Evolutionary conservation across 345 rosid genomes (phyloP), one percentile per base, ranked within the genome.

Genomic region (Corymbia maculata): DNA sequence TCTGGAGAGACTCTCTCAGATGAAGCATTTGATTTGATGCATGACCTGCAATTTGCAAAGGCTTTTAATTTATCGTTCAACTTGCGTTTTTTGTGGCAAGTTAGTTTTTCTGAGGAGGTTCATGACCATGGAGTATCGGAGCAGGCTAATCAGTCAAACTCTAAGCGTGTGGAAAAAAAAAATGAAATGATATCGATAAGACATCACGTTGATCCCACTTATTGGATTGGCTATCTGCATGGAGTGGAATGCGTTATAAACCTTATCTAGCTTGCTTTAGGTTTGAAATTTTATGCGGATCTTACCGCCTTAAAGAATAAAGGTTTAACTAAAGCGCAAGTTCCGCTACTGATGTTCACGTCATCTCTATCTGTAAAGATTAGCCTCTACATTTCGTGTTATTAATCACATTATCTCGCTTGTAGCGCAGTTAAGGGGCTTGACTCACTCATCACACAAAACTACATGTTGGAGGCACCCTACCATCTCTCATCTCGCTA

Each of bases 381-480:
- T 66, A 30, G 44, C 21, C 75, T 66, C 79, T 17, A 68, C 79
- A 8, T 32, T 32, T 32, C 44, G 7, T 30, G 68, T 87, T 49
- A 47, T 19, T 15, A 36, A 53, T 68, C 79, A 36, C 45, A 32
- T 12, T 86, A 19, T 66, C 66, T 91, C 66, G 75, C 89, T 21
- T 44, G 57, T 30, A 52, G 21, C 92, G 95, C 98, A 95, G 98
- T 95, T 97, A 5, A 96, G 98, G 98, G 98, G 98, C 9, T 97
- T 96, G 87, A 90, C 94, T 0, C 96, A 97, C 84, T 88, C 91
- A 51, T 95, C 97, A 87, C 92, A 85, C 50, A 91, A 93, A 91
- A 86, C 91, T 11, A 89, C 90, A n/a, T n/a, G n/a, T n/a, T n/a
- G n/a, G n/a, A n/a, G n/a, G n/a, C n/a, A n/a, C n/a, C n/a, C n/a